Conservation (phyloP, 768 basidiomycete species). For the Botryobasidium botryosum region DNA sequence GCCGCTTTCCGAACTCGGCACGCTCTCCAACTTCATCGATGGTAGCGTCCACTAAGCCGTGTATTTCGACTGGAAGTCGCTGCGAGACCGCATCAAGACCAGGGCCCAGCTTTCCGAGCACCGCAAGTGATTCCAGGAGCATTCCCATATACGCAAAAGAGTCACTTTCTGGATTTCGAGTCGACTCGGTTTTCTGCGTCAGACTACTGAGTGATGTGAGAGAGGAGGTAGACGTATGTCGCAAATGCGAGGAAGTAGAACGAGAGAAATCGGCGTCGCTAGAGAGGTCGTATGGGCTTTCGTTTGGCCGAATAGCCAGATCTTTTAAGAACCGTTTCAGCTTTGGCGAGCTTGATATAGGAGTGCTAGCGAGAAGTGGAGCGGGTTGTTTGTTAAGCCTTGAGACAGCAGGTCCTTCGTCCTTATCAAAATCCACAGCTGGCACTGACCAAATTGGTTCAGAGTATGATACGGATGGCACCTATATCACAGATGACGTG, state of each 20-base stretch:
- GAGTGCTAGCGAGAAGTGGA: conserved; percentile 19
- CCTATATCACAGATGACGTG: neutral
- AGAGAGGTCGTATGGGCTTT: conserved; percentile 46
- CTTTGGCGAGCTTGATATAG: conserved; percentile 29
- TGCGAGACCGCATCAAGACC: conserved; percentile 74
- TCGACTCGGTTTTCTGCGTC: too few relatives aligned
- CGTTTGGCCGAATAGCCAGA: conserved; percentile 56
- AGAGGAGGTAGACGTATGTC: too few relatives aligned
- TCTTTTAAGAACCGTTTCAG: conserved; percentile 47
- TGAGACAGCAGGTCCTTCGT: conserved; percentile 6
- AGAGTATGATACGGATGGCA: conserved; percentile 2
- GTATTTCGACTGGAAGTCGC: conserved; percentile 70
- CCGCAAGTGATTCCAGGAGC: conserved; percentile 80
- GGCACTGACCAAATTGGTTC: conserved; percentile 30
- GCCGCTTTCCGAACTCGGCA: conserved; percentile 44
- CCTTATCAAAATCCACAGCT: conserved; percentile 41
- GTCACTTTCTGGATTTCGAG: conserved; percentile 80
- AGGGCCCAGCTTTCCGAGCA: conserved; percentile 72
- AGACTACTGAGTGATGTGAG: too few relatives aligned
- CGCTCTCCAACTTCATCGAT: conserved; percentile 86
- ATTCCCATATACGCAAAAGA: conserved; percentile 89
- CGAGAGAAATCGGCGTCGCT: conserved; percentile 23
- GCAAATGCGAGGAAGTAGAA: conserved; percentile 1
- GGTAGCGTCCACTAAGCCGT: conserved; percentile 66
- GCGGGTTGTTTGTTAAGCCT: too few relatives aligned